Conservation (phyloP, 208 protist genomes). For the Trypanosomatidae sp. region DNA sequence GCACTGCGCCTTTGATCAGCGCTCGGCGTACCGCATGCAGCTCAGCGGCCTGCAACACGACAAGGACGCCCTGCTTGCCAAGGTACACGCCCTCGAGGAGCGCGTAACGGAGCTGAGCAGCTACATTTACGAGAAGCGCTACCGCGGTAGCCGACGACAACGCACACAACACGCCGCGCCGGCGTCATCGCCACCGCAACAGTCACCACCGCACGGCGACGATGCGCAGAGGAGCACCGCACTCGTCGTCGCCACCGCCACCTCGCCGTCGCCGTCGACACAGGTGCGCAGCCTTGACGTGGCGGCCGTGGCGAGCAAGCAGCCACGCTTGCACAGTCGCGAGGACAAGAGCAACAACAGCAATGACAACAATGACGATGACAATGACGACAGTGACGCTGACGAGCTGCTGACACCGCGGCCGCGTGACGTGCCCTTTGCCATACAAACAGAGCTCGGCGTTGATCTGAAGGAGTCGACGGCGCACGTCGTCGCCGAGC, state of each 20-base stretch:
- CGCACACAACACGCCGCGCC: constrained; percentile 2
- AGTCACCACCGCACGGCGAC: neutral
- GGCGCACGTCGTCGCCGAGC: constrained; percentile 36
- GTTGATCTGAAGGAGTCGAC: constrained; percentile 55
- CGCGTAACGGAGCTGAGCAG: constrained; percentile 29
- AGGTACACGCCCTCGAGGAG: constrained; percentile 21
- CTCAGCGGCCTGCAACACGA: constrained; percentile 31
- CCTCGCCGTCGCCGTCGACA: too few relatives aligned
- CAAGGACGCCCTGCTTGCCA: constrained; percentile 25
- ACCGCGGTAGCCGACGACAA: constrained; percentile 8
- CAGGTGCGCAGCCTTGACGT: too few relatives aligned
- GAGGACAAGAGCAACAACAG: neutral
- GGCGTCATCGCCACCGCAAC: neutral
- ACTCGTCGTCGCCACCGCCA: too few relatives aligned
- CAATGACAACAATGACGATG: neutral
- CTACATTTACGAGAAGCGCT: constrained; percentile 68
- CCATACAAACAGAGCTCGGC: constrained; percentile 55
- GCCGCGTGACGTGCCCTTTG: constrained; percentile 50
- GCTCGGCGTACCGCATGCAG: constrained; percentile 43
- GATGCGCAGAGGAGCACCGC: too few relatives aligned
- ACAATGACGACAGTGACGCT: neutral
- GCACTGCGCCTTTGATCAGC: constrained; percentile 58
- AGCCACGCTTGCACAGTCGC: neutral
- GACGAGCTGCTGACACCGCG: constrained; percentile 34
- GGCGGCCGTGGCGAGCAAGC: too few relatives aligned